Conservation (phyloP, 257 asterid genomes). For the Verbena officinalis region DNA sequence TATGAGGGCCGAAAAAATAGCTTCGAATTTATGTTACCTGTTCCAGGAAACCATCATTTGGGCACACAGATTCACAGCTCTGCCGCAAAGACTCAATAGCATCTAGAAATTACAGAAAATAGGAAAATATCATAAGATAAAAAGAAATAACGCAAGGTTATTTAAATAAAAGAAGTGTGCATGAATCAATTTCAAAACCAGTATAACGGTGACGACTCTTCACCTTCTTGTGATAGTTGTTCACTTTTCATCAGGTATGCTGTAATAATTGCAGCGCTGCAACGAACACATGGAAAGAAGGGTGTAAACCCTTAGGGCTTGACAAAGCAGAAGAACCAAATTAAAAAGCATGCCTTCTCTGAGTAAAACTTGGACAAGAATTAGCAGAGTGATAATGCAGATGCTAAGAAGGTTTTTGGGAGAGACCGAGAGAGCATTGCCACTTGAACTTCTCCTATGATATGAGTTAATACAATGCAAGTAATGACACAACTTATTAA, state of each 20-base stretch:
- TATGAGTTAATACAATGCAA: neutral
- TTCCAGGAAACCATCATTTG: constrained; percentile 95
- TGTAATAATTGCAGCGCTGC: constrained; percentile 90
- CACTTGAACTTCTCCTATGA: neutral
- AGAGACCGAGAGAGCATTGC: constrained; percentile 6
- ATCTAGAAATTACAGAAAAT: constrained; percentile 47
- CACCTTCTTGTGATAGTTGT: constrained; percentile 86
- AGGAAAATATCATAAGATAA: constrained; percentile 1
- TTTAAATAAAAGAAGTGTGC: constrained; percentile 17
- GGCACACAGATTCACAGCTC: constrained; percentile 77
- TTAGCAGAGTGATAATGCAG: constrained; percentile 11
- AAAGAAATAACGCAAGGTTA: constrained; percentile 18
- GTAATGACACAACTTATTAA: neutral
- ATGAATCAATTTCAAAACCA: constrained; percentile 24
- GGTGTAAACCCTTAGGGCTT: constrained; percentile 60
- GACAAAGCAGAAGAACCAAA: constrained; percentile 49
- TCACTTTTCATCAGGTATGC: constrained; percentile 98
- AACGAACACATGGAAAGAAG: constrained; percentile 65
- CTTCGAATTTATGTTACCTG: constrained; percentile 60
- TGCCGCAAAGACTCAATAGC: constrained; percentile 84
- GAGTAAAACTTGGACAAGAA: constrained; percentile 21
- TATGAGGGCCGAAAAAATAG: constrained; percentile 10
- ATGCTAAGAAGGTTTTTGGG: constrained; percentile 9
- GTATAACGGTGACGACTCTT: constrained; percentile 29
- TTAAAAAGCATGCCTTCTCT: constrained; percentile 40